Evolutionary conservation across 2,329 filamentous ascomycete genomes (phyloP).

Genomic region (Elsinoe fawcettii): DNA sequence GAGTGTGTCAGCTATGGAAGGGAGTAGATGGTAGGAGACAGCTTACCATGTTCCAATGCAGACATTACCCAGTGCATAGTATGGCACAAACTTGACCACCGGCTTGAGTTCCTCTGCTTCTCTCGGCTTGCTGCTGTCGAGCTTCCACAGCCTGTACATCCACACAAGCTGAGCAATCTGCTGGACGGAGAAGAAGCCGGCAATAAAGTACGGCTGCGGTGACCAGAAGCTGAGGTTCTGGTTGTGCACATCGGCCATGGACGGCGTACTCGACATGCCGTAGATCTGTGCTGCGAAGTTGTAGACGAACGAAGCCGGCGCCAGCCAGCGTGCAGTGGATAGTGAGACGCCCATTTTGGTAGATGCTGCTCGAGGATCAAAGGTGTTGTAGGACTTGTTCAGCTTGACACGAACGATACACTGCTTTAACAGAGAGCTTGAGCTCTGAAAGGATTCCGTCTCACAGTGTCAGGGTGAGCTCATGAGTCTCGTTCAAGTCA

Average conservation of each 20-base stretch:
- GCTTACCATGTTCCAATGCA: conserved; percentile 48
- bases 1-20: conserved; percentile 24
- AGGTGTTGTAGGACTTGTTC: neutral
- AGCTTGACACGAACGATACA: neutral
- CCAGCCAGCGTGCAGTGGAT: conserved; percentile 47
- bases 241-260: conserved; percentile 54
- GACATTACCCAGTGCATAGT: conserved; percentile 49
- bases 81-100: conserved; percentile 49
- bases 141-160: conserved; percentile 49
- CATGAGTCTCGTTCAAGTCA: too few species aligned
- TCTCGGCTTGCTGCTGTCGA: conserved; percentile 35
- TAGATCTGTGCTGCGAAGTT: conserved; percentile 55
- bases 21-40: neutral
- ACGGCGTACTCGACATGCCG: conserved; percentile 49
- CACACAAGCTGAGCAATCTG: conserved; percentile 52
- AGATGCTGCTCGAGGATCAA: neutral
- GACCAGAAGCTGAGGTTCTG: conserved; percentile 52
- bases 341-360: conserved; percentile 46
- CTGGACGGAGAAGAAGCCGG: conserved; percentile 54
- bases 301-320: conserved; percentile 47
- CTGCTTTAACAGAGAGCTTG: neutral
- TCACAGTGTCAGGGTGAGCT: conserved; percentile 8
- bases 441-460: neutral
- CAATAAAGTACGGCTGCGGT: conserved; percentile 53
- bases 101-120: conserved; percentile 38